Evolutionary conservation across 768 basidiomycete genomes (phyloP).

Genomic region (Steccherinum ochraceum): DNA sequence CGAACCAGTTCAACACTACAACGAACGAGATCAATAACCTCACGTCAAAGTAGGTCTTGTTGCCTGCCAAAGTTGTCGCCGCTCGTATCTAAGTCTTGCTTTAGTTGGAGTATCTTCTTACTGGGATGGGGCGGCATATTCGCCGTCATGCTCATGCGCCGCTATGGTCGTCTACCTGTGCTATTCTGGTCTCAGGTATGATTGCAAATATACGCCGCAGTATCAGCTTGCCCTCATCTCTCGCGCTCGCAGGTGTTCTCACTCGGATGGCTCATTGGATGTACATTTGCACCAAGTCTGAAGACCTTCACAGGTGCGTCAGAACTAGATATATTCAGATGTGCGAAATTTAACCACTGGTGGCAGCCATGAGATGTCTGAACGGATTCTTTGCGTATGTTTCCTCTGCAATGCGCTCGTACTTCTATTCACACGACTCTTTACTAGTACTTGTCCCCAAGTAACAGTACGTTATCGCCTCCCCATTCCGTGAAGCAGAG

Average conservation of each 20-base stretch:
- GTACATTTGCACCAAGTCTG: conserved; percentile 51
- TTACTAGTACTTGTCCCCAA: conserved; percentile 48
- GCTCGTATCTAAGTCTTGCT: no score
- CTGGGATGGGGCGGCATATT: conserved; percentile 53
- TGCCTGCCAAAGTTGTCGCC: background rate
- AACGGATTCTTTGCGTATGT: conserved; percentile 50
- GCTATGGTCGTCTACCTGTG: conserved; percentile 59
- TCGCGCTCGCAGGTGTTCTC: conserved; percentile 54
- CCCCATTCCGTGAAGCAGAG: background rate
- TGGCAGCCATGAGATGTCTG: conserved; percentile 52
- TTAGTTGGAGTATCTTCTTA: conserved; percentile 62
- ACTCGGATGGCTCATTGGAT: conserved; percentile 49
- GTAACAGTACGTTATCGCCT: conserved; percentile 43
- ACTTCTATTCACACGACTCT: background rate
- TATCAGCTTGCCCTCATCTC: background rate
- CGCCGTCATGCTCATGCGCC: conserved; percentile 59
- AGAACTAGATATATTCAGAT: background rate
- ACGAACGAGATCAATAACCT: conserved; percentile 54
- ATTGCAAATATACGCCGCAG: background rate
- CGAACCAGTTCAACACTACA: conserved; percentile 47
- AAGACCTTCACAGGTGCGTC: conserved; percentile 48
- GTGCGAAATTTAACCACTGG: no score
- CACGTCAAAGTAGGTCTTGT: conserved; percentile 39
- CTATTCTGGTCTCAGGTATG: conserved; percentile 67
- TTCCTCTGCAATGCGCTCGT: background rate